A percentile compares a stretch with the other conserved stretches of the same genome.
phyloP scores from a whole-genome alignment of 306 rosid species.

The Purshia tridentata region DNA sequence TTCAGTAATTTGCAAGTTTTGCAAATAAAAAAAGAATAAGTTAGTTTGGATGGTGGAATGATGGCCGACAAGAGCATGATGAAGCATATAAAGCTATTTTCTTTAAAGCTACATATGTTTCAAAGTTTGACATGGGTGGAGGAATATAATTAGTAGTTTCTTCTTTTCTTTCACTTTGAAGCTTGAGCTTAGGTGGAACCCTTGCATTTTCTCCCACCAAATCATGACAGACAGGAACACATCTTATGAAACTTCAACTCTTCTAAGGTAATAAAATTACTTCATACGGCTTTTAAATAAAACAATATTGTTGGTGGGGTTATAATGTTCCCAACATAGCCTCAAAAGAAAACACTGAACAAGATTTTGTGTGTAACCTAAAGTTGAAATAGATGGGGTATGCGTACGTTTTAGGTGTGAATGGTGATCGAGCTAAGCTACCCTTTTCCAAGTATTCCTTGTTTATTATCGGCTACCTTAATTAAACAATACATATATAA shows the following conservation, averaged over 20 bases:
- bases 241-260: conserved; percentile 68
- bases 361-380: conserved; percentile 53
- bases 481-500: too few relatives aligned
- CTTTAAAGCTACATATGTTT: conserved; percentile 78
- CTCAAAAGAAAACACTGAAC: conserved; percentile 33
- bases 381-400: conserved; percentile 48
- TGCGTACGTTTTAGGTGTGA: conserved; percentile 22
- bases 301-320: conserved; percentile 52
- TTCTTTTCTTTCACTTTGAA: conserved; percentile 23
- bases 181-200: conserved; percentile 52
- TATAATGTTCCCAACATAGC: conserved; percentile 47
- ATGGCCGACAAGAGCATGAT: conserved; percentile 89
- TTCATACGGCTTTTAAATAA: conserved; percentile 15
- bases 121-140: conserved; percentile 69
- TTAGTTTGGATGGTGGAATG: conserved; percentile 50
- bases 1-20: conserved; percentile 3
- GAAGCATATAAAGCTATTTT: conserved; percentile 49
- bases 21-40: conserved; percentile 17
- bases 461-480: conserved; percentile 20
- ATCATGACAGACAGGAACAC: conserved; percentile 79
- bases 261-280: conserved; percentile 8
- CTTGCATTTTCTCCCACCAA: conserved; percentile 53
- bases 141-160: conserved; percentile 44
- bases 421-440: conserved; percentile 9
- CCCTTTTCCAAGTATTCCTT: conserved; percentile 34